Base-by-base conservation (phyloP, 352 stramenopile species). In the Phytophthora sansomeana region DNA sequence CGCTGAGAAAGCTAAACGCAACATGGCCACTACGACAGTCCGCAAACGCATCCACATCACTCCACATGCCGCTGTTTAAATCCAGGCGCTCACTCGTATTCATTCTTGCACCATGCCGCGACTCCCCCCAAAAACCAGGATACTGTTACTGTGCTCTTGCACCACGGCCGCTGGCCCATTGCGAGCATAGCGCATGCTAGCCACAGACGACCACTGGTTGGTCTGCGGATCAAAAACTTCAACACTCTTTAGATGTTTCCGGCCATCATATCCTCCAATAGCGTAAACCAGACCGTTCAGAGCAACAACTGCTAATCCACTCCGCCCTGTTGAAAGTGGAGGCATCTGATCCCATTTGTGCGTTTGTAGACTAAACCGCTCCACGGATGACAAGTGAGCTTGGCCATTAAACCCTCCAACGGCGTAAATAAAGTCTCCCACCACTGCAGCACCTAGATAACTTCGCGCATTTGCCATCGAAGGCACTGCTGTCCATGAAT, bases 361-460 rank as follows among this genome's bases (percentile, higher is more conserved):
- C 1, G 65, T 77, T 35, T 73, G 24, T 3, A 87, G 19, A 50
- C 88, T 59, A 29, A 87, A 92, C 4, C 81, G 63, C 54, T 93
- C 85, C 17, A 92, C 83, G 0, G 74, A 79, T 0, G 67, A 71
- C 4, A 91, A 55, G 44, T 93, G 83, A 1, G 72, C 69, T n/a
- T 81, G 75, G 0, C 85, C 85, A 50, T 93, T 92, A 55, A 92
- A 93, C 0, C 85, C 85, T 2, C 85, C 85, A 2, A 93, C 74
- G 0, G 71, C 81, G 51, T 91, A 93, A 36, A 93, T 76, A 43
- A 75, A 85, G 4, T 77, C 63, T 21, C 75, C 70, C 5, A 89
- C 63, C 7, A 80, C 66, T 10, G 65, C 65, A 4, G 79, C 75
- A 13, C 85, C 85, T 3, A 93, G 54, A 57, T 93, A 93, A 56